Evolutionary conservation across 2,329 filamentous ascomycete genomes (phyloP), one percentile per base, ranked within the genome.

Genomic region (Didymella pomorum): DNA sequence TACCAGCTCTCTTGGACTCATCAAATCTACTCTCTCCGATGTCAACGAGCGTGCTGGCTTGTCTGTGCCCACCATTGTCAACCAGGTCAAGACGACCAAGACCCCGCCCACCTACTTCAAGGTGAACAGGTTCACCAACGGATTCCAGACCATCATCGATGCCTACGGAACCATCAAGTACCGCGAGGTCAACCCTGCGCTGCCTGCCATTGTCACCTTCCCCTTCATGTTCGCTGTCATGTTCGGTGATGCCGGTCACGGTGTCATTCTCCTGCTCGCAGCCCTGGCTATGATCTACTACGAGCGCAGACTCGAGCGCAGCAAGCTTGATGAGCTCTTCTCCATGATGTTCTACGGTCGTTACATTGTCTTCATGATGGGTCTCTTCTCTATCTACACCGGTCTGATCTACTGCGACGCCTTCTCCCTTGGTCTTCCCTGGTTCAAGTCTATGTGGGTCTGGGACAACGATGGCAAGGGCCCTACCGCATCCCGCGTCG

Each of bases 201-300:
- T 99, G 21, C 94, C 94, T 35, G 95, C 96, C 50, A 93, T 98
- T 67, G 89, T 99, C 64, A 99, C 95, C 6, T 99, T 99, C 79
- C 95, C 96, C n/a, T 99, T 99, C 83, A 84, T 99, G 62, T 99
- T 99, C 76, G 95, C 95, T 48, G 95, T 99, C 86, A 99, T 99
- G 95, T 99, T 99, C 75, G 96, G 95, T 83, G 95, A 99, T 79
- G 89, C 97, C 58, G 96, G 95, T 50, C 95, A 99, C 74, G 95
- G 94, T 66, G 78, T 89, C 65, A 90, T 99, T 77, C 96, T 99
- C 90, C 84, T 94, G 42, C 76, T 87, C 55, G 91, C 92, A 56
- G 91, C 95, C 14, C 73, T 88, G 55, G 92, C 93, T 56, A 97
- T 99, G 93, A 98, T 99, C 69, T 92, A 97, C 81, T 98, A 89